These are phyloP conservation scores for Colletotrichum theobromicola DNA, from an alignment of 2,329 filamentous ascomycete species.

Conservation along the genomic window DNA sequence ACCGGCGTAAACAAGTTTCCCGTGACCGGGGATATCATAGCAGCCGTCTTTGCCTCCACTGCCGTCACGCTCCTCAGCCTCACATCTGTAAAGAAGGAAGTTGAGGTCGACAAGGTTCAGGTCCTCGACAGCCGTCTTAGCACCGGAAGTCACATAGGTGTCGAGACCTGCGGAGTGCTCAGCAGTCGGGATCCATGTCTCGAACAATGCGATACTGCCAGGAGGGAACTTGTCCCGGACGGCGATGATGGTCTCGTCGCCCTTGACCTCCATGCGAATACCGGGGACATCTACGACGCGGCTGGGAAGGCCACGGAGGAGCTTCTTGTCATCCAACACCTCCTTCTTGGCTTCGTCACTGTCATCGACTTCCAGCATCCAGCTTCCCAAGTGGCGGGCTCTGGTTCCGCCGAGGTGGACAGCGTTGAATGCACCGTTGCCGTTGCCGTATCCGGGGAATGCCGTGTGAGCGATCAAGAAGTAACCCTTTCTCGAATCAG, in stretches of 20 bases:
- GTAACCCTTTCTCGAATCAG: constrained; percentile 88
- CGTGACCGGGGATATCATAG: constrained; percentile 85
- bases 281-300: constrained; percentile 76
- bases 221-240: constrained; percentile 87
- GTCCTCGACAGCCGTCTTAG: constrained; percentile 76
- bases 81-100: constrained; percentile 88
- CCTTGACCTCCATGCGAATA: constrained; percentile 73
- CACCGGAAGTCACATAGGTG: constrained; percentile 83
- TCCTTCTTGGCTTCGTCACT: constrained; percentile 70
- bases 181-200: constrained; percentile 91
- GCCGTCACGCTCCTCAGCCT: constrained; percentile 82
- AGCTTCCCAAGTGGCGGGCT: constrained; percentile 85
- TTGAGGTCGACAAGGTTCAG: constrained; percentile 86
- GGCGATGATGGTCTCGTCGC: constrained; percentile 77
- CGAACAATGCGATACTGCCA: constrained; percentile 92
- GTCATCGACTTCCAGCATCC: constrained; percentile 90
- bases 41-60: constrained; percentile 84
- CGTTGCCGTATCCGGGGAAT: constrained; percentile 87
- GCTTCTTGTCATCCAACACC: constrained; percentile 71
- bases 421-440: constrained; percentile 79
- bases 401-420: constrained; percentile 84
- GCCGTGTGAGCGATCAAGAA: constrained; percentile 97
- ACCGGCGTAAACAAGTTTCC: constrained; percentile 89
- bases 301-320: constrained; percentile 83
- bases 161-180: constrained; percentile 86